Evolutionary conservation across 202 grass and related monocot species (phyloP), one percentile per base, ranked within the genome.

Genomic region (Zoysia matrella): DNA sequence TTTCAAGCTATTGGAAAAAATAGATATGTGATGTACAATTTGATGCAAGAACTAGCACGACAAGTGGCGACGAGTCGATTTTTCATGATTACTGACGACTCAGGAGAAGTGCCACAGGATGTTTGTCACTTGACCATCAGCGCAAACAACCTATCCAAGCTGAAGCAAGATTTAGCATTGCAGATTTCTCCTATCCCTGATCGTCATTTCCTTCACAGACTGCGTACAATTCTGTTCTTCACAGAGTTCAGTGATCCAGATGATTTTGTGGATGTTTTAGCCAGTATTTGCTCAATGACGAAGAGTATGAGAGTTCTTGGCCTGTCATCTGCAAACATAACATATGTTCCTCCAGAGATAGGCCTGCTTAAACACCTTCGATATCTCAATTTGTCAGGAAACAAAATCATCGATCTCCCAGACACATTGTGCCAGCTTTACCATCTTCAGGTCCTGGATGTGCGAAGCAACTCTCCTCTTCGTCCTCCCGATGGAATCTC

Each of bases 391-490:
- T 15, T 83, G 40, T 79, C 61, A 36, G 18, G 80, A 55, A 88
- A 88, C 69, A 83, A 49, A 47, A 73, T 88, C 14, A 67, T 57
- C 53, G 61, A 88, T 5, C 76, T 92, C 73, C 87, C 87, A 4
- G 90, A 87, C 49, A 75, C 90, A 42, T n/a, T 92, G 0, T 86
- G 80, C 79, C 84, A 87, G 55, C 87, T 93, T 65, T 57, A 72
- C 67, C 60, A 74, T 30, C 81, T 93, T 3, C 75, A 79, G 57
- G 61, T 83, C 6, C 1, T 88, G 8, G 62, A 88, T 36, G 68
- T 83, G 40, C 47, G 8, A 46, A 52, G 75, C 52, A 88, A 79
- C 18, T 79, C 80, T 68, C 69, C 75, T 5, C 18, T 88, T 46
- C 74, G 14, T 62, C 12, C 80, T 53, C 86, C 86, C 47, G 61